These are phyloP conservation scores for Papiliotrema nemorosa DNA, from an alignment of 1,284 basidiomycete genomes.

Conservation along the genomic window DNA sequence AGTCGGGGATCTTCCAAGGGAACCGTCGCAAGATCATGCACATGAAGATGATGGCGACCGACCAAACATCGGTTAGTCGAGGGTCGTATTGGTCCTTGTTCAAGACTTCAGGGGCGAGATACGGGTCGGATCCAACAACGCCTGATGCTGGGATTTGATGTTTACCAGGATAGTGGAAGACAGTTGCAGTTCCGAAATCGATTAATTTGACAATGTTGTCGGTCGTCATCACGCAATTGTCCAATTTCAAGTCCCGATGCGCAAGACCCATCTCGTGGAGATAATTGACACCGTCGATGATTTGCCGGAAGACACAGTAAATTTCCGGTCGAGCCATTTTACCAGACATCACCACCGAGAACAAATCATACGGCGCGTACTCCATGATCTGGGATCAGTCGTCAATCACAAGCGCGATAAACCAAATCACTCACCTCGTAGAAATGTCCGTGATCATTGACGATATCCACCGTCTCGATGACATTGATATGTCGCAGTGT, in stretches of 20 bases:
- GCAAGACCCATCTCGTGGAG: constrained; percentile 96
- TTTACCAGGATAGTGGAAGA: constrained; percentile 97
- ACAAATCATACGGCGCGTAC: constrained; percentile 97
- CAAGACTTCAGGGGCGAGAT: constrained; percentile 97
- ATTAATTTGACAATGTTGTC: constrained; percentile 97
- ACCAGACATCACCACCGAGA: constrained; percentile 98
- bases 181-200: constrained; percentile 98
- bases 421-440: constrained; percentile 71
- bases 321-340: constrained; percentile 98
- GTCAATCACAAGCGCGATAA: constrained; percentile 3
- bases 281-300: constrained; percentile 96
- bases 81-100: constrained; percentile 80
- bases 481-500: constrained; percentile 95
- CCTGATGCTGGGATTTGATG: constrained; percentile 76
- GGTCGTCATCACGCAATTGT: constrained; percentile 98
- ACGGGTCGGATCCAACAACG: constrained; percentile 95
- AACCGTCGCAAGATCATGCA: constrained; percentile 99
- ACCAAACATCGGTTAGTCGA: constrained; percentile 97
- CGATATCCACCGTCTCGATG: constrained; percentile 98
- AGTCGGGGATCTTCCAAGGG: constrained; percentile 98
- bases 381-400: constrained; percentile 79
- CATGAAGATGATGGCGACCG: constrained; percentile 96
- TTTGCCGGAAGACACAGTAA: constrained; percentile 98
- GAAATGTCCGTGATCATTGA: constrained; percentile 95
- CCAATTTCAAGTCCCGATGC: constrained; percentile 97